Evolutionary conservation across 768 basidiomycete genomes (phyloP).

Genomic region (Tephrocybe sp.): DNA sequence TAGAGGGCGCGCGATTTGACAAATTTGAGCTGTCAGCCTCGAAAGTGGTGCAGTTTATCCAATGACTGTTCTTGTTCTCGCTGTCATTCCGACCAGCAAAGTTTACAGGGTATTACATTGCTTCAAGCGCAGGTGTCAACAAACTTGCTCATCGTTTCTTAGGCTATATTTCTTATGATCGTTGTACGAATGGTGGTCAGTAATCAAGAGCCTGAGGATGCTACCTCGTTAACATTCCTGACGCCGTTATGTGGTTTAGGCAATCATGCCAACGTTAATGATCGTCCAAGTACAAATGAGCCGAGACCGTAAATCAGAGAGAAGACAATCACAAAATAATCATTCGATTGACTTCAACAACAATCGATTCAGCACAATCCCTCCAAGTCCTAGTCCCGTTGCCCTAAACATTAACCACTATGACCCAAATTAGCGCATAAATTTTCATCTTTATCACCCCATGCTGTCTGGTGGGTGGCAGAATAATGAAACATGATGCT

Average conservation of each 20-base stretch:
- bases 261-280: conserved; percentile 33
- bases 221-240: background rate
- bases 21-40: conserved; percentile 11
- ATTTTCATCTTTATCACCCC: no score
- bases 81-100: conserved; percentile 9
- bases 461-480: no score
- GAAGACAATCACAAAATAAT: background rate
- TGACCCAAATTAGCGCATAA: no score
- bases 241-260: conserved; percentile 10
- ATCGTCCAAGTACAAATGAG: conserved; percentile 32
- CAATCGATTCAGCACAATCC: conserved; percentile 2
- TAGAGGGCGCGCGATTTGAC: background rate
- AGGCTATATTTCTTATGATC: conserved; percentile 16
- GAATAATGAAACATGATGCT: no score
- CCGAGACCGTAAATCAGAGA: conserved; percentile 5
- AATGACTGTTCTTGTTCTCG: conserved; percentile 17
- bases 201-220: background rate
- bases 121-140: background rate
- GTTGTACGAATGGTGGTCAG: conserved; percentile 26
- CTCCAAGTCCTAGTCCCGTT: background rate
- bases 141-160: background rate
- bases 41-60: conserved; percentile 28
- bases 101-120: conserved; percentile 6
- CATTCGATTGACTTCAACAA: background rate
- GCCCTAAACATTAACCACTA: background rate